Conservation (phyloP, 2,329 filamentous ascomycete genomes). For the Bisporella sp. region DNA sequence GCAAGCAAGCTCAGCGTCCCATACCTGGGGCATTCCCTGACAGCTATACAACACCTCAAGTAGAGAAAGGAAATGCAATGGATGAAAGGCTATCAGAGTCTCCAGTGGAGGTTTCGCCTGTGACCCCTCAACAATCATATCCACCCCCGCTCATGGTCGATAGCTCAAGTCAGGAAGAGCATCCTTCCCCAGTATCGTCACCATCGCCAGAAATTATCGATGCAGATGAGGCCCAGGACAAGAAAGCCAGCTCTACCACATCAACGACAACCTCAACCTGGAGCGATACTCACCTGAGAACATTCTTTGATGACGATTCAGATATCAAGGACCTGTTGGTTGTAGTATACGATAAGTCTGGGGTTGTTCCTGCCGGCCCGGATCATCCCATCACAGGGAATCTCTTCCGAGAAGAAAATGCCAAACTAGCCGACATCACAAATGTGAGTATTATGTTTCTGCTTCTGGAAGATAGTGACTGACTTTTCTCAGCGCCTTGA, state of each 20-base stretch:
- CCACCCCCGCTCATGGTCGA: conserved; percentile 64
- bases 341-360: conserved; percentile 87
- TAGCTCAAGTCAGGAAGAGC: conserved; percentile 62
- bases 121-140: conserved; percentile 39
- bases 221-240: conserved; percentile 32
- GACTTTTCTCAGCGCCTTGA: conserved; percentile 61
- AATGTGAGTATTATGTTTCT: conserved; percentile 42
- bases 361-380: conserved; percentile 68
- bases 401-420: conserved; percentile 82
- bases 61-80: conserved; percentile 22
- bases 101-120: conserved; percentile 57
- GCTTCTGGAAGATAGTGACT: background rate
- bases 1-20: conserved; percentile 20
- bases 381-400: conserved; percentile 79
- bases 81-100: conserved; percentile 57
- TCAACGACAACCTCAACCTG: conserved; percentile 59
- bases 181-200: conserved; percentile 55
- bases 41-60: conserved; percentile 22
- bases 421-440: conserved; percentile 79
- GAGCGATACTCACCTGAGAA: conserved; percentile 79
- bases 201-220: conserved; percentile 56
- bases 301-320: conserved; percentile 84
- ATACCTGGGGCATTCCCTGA: conserved; percentile 29
- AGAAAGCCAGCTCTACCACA: conserved; percentile 43
- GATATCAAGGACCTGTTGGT: conserved; percentile 86